A percentile compares a stretch with the other conserved stretches of the same genome.
Conservation (phyloP, 164 flowering plant species). For the Amborella trichopoda region DNA sequence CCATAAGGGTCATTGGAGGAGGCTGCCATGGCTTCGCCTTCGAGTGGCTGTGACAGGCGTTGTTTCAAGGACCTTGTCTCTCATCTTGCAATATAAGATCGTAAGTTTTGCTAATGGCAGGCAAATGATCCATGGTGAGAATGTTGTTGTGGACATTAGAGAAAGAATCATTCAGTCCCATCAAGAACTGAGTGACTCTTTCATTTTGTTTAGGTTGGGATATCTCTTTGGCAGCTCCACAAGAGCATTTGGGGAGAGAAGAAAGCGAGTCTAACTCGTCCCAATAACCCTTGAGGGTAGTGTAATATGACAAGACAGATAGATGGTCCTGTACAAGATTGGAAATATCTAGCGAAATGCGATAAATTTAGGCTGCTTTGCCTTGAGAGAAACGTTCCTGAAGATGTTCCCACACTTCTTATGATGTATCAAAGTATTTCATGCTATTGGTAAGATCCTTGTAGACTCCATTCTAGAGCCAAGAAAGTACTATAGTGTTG, state of each 20-base stretch:
- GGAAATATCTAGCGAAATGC: not conserved
- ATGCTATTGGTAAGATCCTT: constrained; percentile 1
- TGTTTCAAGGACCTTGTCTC: not conserved
- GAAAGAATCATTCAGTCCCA: not conserved
- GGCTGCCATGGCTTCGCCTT: not conserved
- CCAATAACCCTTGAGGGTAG: not conserved
- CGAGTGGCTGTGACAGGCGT: too few relatives aligned
- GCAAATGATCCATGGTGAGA: not conserved
- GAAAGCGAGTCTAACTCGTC: not conserved
- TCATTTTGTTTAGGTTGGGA: not conserved
- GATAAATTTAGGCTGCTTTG: constrained; percentile 1
- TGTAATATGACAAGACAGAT: not conserved
- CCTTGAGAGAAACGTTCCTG: not conserved
- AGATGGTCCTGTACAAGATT: not conserved
- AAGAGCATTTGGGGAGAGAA: not conserved
- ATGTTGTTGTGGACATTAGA: not conserved
- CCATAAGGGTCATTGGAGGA: not conserved
- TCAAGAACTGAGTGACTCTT: not conserved
- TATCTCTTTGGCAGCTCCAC: not conserved
- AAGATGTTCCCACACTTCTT: not conserved
- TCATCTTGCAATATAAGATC: not conserved
- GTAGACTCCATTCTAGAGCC: not conserved
- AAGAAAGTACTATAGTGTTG: not conserved
- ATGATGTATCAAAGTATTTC: not conserved
- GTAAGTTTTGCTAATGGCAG: not conserved